Evolutionary conservation across 306 rosid genomes (phyloP), one percentile per base, ranked within the genome.

Genomic region (Malus orientalis): DNA sequence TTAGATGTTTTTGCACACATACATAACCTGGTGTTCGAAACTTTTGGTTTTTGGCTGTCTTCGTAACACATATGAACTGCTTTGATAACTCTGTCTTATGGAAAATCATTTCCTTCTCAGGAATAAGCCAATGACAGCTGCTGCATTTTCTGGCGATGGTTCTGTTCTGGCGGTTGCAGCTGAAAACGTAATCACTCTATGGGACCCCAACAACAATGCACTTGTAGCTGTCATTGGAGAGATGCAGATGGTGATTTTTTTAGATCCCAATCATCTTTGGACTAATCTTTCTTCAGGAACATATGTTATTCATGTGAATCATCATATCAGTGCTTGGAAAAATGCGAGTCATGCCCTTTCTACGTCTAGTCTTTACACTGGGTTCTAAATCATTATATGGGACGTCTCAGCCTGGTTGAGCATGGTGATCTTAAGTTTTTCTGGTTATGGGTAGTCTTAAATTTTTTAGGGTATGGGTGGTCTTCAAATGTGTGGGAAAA

Each of bases 81-180:
- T 47, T 60, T 44, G 45, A 29, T 44, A 79, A 77, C 55, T 77
- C 33, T 30, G 76, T 71, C 60, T 83, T 69, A 80, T 66, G 23
- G 47, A 76, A 33, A 69, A 57, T 73, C 49, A 29, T 47, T 69
- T 53, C 53, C 67, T 79, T 74, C 81, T 83, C 85, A 95, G 99
- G 83, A 88, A 89, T 70, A 91, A 87, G 79, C 91, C 97, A 70
- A 89, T 95, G 97, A 88, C 87, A 79, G 93, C 99, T 75, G 96
- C 86, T 64, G 82, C 97, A 27, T 95, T 92, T 86, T 95, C 97
- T 71, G 84, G 88, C 11, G 99, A 95, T 85, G 99, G 99, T 72
- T 92, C 99, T 4, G 93, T 91, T 82, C 83, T 95, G 70, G 99
- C 99, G 18, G 89, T 95, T 57, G 97, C 99, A 27, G 97, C 99